Percentiles rank a stretch among this genome's conserved stretches.
Evolutionary conservation across 2,329 filamentous ascomycete species (phyloP).

Genomic region (Pseudopithomyces chartarum): DNA sequence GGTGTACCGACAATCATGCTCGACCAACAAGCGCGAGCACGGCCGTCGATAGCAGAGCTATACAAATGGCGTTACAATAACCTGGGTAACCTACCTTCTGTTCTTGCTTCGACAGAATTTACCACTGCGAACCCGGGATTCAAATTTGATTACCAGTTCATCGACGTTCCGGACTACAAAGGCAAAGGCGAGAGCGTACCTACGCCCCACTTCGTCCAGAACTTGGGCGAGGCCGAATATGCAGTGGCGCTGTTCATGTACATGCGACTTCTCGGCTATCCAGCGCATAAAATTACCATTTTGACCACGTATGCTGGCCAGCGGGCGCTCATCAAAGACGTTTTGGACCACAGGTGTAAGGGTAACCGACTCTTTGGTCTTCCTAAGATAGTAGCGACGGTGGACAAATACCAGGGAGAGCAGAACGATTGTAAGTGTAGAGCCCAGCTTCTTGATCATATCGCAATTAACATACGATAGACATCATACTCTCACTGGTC

Average conservation of each 20-base stretch:
- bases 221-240: constrained; percentile 95
- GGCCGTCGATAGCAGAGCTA: constrained; percentile 82
- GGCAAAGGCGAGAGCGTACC: constrained; percentile 87
- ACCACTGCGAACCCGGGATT: constrained; percentile 86
- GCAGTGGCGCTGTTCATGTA: constrained; percentile 95
- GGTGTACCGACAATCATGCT: constrained; percentile 90
- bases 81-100: constrained; percentile 77
- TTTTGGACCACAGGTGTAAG: constrained; percentile 81
- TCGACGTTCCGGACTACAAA: constrained; percentile 93
- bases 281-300: constrained; percentile 81
- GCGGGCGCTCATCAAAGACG: constrained; percentile 83
- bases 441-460: background rate
- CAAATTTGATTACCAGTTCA: constrained; percentile 93
- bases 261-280: constrained; percentile 94
- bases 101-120: constrained; percentile 73
- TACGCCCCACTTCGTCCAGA: constrained; percentile 93
- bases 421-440: constrained; percentile 89
- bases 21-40: constrained; percentile 90
- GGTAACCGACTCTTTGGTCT: constrained; percentile 85
- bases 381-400: constrained; percentile 87
- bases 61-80: constrained; percentile 92
- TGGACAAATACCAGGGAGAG: constrained; percentile 98
- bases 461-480: constrained; percentile 50
- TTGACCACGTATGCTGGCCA: constrained; percentile 94
- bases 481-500: constrained; percentile 91